These are phyloP conservation scores for Dothistroma septosporum DNA, from an alignment of 2,329 filamentous ascomycete species.

Conservation along the genomic window DNA sequence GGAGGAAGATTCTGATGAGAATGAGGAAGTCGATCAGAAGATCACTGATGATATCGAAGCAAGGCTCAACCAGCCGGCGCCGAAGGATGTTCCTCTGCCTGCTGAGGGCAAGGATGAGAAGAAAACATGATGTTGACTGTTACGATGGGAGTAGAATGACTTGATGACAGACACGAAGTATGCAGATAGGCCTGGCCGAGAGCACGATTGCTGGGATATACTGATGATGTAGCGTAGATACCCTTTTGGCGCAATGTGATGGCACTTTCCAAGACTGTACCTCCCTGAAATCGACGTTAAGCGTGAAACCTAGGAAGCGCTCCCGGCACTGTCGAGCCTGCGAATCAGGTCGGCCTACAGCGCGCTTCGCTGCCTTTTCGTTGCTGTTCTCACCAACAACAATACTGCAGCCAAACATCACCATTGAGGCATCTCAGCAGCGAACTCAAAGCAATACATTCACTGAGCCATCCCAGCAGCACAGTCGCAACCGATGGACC, in stretches of 20 bases:
- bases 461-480: too few relatives aligned
- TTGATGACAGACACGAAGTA: not conserved
- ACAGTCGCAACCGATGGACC: too few relatives aligned
- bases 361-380: too few relatives aligned
- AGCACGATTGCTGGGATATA: not conserved
- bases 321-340: too few relatives aligned
- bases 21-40: conserved; percentile 2
- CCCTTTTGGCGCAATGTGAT: not conserved
- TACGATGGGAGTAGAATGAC: not conserved
- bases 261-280: not conserved
- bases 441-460: too few relatives aligned
- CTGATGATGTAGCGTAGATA: not conserved
- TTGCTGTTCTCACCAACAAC: too few relatives aligned
- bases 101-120: not conserved
- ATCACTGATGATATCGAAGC: conserved; percentile 5
- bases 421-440: too few relatives aligned
- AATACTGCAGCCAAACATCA: too few relatives aligned
- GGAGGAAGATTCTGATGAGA: conserved; percentile 18
- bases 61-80: conserved; percentile 25
- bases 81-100: conserved; percentile 24
- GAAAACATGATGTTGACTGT: not conserved
- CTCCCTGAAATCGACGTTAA: too few relatives aligned
- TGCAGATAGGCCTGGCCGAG: not conserved
- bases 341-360: too few relatives aligned
- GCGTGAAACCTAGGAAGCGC: too few relatives aligned